A percentile compares a stretch with the other conserved stretches of the same genome.
Conservation (phyloP, 139 green algal species). For the Chlamydomonas sp. region DNA sequence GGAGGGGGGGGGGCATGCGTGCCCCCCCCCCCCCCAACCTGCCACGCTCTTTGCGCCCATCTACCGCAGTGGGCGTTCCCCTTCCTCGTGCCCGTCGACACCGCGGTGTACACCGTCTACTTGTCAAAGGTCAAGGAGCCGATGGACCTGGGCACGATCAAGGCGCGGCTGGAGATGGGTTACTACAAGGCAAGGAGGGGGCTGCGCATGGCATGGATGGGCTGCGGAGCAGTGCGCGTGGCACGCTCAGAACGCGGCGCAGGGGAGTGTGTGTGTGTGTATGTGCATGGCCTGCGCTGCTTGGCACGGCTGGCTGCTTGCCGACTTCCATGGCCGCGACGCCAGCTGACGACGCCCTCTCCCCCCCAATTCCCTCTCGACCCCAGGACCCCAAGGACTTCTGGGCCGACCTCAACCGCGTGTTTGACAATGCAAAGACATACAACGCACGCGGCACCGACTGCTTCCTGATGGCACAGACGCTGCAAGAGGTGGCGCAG, state of each 20-base stretch:
- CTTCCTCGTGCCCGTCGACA: constrained; percentile 80
- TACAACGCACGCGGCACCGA: constrained; percentile 79
- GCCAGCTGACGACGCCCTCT: too few species aligned
- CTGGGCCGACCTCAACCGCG: constrained; percentile 43
- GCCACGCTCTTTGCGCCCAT: background rate
- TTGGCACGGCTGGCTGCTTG: too few species aligned
- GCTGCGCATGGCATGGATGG: too few species aligned
- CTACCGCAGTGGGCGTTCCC: constrained; percentile 73
- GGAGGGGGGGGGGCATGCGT: too few species aligned
- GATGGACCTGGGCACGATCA: constrained; percentile 78
- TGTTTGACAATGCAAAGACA: constrained; percentile 74
- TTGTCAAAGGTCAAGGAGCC: constrained; percentile 43
- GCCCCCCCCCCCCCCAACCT: too few species aligned
- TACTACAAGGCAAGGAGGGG: too few species aligned
- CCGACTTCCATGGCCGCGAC: too few species aligned
- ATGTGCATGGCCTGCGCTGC: too few species aligned
- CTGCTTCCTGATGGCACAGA: constrained; percentile 75
- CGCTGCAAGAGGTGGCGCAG: constrained; percentile 40
- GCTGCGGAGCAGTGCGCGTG: too few species aligned
- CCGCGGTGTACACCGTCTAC: constrained; percentile 66
- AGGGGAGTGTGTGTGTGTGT: too few species aligned
- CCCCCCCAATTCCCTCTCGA: too few species aligned
- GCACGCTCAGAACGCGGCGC: too few species aligned
- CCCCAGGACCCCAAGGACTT: constrained; percentile 10
- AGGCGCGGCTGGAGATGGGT: constrained; percentile 38